These are phyloP conservation scores for Kurtzmaniella cleridarum DNA, from an alignment of 805 yeast genomes.

Conservation along the genomic window DNA sequence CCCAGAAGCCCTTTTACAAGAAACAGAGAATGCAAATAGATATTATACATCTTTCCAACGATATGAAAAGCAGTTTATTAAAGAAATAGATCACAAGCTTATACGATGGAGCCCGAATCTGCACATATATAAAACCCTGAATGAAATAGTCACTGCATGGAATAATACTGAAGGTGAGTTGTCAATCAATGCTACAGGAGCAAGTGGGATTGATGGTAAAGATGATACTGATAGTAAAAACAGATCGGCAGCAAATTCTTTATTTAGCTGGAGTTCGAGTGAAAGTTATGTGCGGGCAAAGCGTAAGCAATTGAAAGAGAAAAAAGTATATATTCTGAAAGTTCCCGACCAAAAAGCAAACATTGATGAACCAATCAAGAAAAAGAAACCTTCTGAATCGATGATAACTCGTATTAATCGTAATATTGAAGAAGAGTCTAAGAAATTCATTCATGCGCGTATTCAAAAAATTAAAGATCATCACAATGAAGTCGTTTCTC, in stretches of 20 bases:
- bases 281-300: constrained; percentile 33
- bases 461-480: constrained; percentile 33
- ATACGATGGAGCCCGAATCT: constrained; percentile 28
- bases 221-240: constrained; percentile 5
- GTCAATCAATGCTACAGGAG: constrained; percentile 1
- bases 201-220: background rate
- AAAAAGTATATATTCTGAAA: background rate
- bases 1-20: constrained; percentile 32
- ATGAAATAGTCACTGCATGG: constrained; percentile 21
- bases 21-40: constrained; percentile 21
- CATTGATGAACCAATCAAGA: constrained; percentile 3
- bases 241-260: constrained; percentile 20
- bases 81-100: constrained; percentile 7
- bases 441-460: constrained; percentile 32
- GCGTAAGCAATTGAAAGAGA: constrained; percentile 18
- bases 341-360: constrained; percentile 2
- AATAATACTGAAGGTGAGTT: constrained; percentile 10
- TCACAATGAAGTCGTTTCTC: constrained; percentile 31
- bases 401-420: constrained; percentile 20
- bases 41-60: constrained; percentile 30
- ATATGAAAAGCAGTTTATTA: constrained; percentile 28
- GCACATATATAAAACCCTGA: constrained; percentile 15
- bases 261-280: constrained; percentile 40
- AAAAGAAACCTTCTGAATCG: constrained; percentile 15
- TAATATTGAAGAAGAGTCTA: constrained; percentile 32